Evolutionary conservation across 1,139 yeast genomes (phyloP), one percentile per base, ranked within the genome.

Genomic region (Suhomyces taliae): DNA sequence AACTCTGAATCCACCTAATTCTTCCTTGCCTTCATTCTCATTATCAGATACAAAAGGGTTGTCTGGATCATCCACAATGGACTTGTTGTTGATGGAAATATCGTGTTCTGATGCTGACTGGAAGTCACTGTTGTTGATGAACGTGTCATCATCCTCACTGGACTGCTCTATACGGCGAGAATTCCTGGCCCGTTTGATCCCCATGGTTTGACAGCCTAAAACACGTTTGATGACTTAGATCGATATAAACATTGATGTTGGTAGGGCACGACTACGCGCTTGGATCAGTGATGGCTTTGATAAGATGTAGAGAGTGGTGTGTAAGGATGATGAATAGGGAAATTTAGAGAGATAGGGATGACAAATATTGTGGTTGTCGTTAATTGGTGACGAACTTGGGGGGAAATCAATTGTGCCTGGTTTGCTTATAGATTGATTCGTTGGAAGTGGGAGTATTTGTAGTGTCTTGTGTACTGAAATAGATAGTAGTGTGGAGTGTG

Each of bases 61-160:
- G 19, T 39, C 36, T 35, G 34, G 34, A 29, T 32, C 44, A 14
- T 38, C 40, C 24, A 32, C 40, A 15, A 33, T n/a, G 11, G 36
- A 11, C 32, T 12, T 29, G 34, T 31, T 27, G 10, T 41, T 34
- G 34, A 39, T 26, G 12, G 45, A 42, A 15, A 34, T 33, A 7
- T 45, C 45, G 15, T 40, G 33, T 35, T 45, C 45, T 6, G 46
- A 33, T 1, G 42, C 51, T 7, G 48, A 41, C 33, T 39, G 48
- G 38, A 43, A 44, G 50, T 74, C 79, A 51, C 78, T 73, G 50
- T 74, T 74, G 53, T 74, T 74, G 36, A 74, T 59, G 46, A 74
- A 74, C 0, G 76, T 64, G 6, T 37, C 53, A 15, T 41, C 55
- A 35, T 48, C 63, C 35, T 49, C 54, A 8, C 56, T 50, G 27